Base-by-base conservation (phyloP, 306 rosid genomes). In the Cucurbita argyrosperma region DNA sequence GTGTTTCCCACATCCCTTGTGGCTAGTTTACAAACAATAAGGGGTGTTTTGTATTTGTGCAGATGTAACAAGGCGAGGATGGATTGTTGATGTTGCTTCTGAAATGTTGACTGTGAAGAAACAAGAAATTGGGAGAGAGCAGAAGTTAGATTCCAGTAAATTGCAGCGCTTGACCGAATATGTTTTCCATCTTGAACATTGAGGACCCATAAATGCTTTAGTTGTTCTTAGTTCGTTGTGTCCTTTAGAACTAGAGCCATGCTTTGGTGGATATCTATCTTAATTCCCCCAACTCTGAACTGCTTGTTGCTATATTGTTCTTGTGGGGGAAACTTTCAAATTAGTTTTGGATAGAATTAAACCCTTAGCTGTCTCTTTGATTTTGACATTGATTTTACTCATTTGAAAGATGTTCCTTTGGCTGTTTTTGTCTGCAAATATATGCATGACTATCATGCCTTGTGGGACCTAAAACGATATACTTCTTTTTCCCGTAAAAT, bases 91-190 rank as follows among this genome's bases (percentile, higher is more conserved):
- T 80, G 81, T 85, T 45, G 88, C 90, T 52, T 85, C 96, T 63
- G 86, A 54, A 77, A 88, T 95, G 97, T 78, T 95, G 60, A 87
- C 87, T 4, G 96, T 91, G 86, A 95, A 83, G 86, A 91, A 87
- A 85, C 96, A 84, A 63, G 76, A 85, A 76, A 59, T 77, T 16
- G 80, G 82, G 80, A 83, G 84, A 0, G 89, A 89, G 85, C 97
- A 95, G 92, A 95, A 87, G 78, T 85, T 91, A 30, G 91, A 89
- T 78, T 87, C 89, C 18, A 74, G 90, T 63, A 91, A 88, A 85
- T 82, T 91, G 87, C 97, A 95, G 88, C 87, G 85, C 63, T 81
- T 95, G 85, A 95, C 96, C 4, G 99, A 95, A 85, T 91, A 89
- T 67, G 96, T 91, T 43, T 95, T 88, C 85, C 96, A 89, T 76